Evolutionary conservation across 2,329 filamentous ascomycete species (phyloP).

Genomic region (Colletotrichum liriopes): DNA sequence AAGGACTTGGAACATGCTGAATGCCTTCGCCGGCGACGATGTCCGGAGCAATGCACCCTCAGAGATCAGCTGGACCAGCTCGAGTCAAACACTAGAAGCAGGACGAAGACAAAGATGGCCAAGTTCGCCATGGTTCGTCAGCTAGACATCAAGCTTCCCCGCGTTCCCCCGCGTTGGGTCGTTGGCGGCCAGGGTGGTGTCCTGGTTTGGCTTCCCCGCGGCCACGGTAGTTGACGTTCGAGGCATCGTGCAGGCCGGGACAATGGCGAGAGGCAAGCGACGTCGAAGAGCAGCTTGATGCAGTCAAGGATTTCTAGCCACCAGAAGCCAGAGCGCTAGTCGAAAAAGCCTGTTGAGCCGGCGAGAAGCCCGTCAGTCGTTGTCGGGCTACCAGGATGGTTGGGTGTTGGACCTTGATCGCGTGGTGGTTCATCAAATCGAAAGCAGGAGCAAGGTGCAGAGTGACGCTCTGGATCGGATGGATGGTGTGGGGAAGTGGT

Average conservation of each 20-base stretch:
- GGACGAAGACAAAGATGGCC: not conserved
- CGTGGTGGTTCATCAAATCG: not conserved
- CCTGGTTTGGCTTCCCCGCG: not conserved
- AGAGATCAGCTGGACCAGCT: conserved; percentile 1
- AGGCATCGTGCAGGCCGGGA: conserved; percentile 4
- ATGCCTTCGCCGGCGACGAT: not conserved
- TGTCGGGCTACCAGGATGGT: not conserved
- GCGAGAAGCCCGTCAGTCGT: not conserved
- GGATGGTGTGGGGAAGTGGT: not conserved
- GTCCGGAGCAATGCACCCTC: not conserved
- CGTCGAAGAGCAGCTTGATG: not conserved
- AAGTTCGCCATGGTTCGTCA: not conserved
- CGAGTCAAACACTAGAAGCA: not conserved
- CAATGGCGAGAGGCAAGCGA: not conserved
- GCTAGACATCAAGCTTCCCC: conserved; percentile 10
- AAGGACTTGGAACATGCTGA: not conserved
- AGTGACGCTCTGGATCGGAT: conserved; percentile 3
- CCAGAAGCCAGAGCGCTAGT: not conserved
- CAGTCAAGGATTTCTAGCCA: not conserved
- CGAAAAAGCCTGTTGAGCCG: not conserved
- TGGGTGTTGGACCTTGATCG: not conserved
- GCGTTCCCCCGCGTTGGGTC: conserved; percentile 2
- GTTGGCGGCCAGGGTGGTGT: not conserved
- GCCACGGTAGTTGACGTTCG: not conserved
- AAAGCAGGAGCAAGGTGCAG: not conserved